Percentiles rank a stretch among this genome's conserved stretches.
Evolutionary conservation across 192 early-diverging fungal species (phyloP).

Genomic region (Geranomyces variabilis): DNA sequence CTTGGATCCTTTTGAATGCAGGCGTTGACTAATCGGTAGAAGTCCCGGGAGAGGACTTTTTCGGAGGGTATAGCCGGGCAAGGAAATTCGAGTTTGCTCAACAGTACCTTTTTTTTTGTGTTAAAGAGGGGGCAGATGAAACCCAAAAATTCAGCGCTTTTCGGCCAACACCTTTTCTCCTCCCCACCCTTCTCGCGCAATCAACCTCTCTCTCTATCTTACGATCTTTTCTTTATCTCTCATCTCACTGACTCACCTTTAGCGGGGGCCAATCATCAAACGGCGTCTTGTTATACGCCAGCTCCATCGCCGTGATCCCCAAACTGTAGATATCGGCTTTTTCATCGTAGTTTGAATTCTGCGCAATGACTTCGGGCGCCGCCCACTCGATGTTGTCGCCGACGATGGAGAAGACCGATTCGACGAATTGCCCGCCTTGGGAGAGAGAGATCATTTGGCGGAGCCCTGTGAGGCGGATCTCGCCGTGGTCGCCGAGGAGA

Average conservation of each 20-base stretch:
- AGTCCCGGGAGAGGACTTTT: conserved; percentile 48
- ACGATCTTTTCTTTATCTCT: too few species aligned
- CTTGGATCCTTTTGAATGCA: conserved; percentile 49
- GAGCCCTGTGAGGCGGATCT: conserved; percentile 56
- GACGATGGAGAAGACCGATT: conserved; percentile 55
- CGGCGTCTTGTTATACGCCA: conserved; percentile 57
- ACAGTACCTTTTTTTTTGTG: conserved; percentile 51
- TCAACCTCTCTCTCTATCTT: too few species aligned
- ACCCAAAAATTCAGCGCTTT: neutral
- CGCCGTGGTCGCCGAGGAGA: conserved; percentile 54
- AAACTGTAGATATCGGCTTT: conserved; percentile 64
- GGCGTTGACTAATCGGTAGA: conserved; percentile 40
- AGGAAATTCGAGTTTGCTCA: conserved; percentile 54
- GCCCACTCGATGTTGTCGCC: conserved; percentile 65
- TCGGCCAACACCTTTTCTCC: too few species aligned
- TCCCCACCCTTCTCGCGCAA: too few species aligned
- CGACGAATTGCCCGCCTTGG: conserved; percentile 44
- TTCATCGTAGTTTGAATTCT: conserved; percentile 55
- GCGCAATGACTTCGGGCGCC: conserved; percentile 62
- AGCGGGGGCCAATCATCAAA: conserved; percentile 61
- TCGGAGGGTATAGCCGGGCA: conserved; percentile 47
- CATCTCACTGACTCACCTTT: conserved; percentile 40
- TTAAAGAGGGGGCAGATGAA: neutral
- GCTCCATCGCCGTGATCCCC: conserved; percentile 62
- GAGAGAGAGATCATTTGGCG: conserved; percentile 52